Conservation (phyloP, 345 rosid genomes). For the Psidium guajava region DNA sequence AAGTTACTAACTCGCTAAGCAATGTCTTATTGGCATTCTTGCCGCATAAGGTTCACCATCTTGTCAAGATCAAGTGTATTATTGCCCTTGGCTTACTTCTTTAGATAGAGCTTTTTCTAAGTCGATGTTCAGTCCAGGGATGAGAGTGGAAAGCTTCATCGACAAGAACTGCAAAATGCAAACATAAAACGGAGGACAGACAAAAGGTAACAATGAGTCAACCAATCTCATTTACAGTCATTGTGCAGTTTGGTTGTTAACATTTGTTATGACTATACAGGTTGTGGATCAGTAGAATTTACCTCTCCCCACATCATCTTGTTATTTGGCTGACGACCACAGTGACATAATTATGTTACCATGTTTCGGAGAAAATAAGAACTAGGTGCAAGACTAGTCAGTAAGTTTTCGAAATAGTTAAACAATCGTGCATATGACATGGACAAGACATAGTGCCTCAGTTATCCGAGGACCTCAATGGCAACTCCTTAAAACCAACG, state of each 20-base stretch:
- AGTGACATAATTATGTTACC: not conserved
- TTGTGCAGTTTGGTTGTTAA: not conserved
- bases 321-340: not conserved
- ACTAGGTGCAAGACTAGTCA: not conserved
- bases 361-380: not conserved
- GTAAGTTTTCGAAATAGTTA: not conserved
- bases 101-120: constrained; percentile 64
- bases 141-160: constrained; percentile 95
- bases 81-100: constrained; percentile 48
- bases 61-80: not conserved
- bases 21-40: not conserved
- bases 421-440: not conserved
- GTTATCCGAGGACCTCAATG: not conserved
- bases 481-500: not conserved
- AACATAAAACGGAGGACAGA: not conserved
- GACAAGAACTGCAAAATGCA: constrained; percentile 60
- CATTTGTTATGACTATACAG: not conserved
- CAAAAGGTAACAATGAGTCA: not conserved
- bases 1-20: not conserved
- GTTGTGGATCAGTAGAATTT: not conserved
- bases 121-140: constrained; percentile 65
- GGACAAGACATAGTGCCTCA: not conserved
- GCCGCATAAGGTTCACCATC: not conserved
- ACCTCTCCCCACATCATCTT: not conserved
- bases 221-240: not conserved